Evolutionary conservation across 495 filamentous ascomycete species (phyloP), one percentile per base, ranked within the genome.

Genomic region (Annulohypoxylon stygium): DNA sequence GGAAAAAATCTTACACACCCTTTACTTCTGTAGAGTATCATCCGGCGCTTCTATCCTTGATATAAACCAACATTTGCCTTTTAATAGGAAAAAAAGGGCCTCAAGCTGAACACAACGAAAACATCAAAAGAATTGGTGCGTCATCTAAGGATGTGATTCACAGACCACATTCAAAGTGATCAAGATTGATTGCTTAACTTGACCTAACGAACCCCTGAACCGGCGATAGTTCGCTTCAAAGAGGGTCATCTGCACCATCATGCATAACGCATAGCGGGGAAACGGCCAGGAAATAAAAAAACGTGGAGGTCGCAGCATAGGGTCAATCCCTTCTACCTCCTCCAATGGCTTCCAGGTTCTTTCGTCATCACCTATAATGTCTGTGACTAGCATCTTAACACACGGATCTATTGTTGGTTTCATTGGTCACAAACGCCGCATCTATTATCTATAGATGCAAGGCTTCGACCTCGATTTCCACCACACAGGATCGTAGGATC

Each of bases 201-300:
- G 14, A 33, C 54, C 54, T 45, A 69, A 61, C 63, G 61, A 74
- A 75, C 69, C 65, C 48, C 67, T 65, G 54, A 69, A 34, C 75
- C 57, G 58, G 57, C 41, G 65, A 69, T 74, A 67, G 72, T 77
- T 79, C 77, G 70, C 58, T 69, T 16, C 33, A 69, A 57, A 72
- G 72, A 71, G 64, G 75, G 75, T 77, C 77, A 79, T 75, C 75
- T 79, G 75, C 77, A 75, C 67, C 75, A 75, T 67, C 72, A 36
- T 72, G 71, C 73, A 70, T 77, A 63, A 63, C 68, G 63, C 72
- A 72, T 77, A 69, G 75, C 74, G 75, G 77, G 77, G 76, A 71
- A 75, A 65, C 20, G 69, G 62, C 69, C 69, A 71, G 75, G 74
- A 68, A 71, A 69, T 67, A 75, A 59, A 71, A 71, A 79, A 79